Evolutionary conservation across 2,329 filamentous ascomycete species (phyloP).

Genomic region (Botrytis paeoniae): DNA sequence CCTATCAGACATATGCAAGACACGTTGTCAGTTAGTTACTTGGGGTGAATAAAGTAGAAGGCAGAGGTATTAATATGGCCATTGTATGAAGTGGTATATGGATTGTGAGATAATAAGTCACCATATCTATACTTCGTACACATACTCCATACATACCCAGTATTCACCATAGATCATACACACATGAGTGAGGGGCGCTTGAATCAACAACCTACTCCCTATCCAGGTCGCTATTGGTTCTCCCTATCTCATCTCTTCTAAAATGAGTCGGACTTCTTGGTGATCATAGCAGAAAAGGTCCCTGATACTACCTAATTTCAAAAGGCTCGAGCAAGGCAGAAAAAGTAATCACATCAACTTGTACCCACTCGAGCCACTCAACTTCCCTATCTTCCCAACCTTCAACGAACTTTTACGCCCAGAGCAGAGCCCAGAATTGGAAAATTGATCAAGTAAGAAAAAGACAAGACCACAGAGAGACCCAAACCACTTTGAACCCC

Average conservation of each 20-base stretch:
- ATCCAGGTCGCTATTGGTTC: background rate
- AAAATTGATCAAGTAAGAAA: background rate
- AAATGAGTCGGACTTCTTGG: background rate
- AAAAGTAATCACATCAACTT: background rate
- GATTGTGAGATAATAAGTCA: background rate
- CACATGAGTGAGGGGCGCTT: conserved; percentile 2
- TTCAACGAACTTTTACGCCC: background rate
- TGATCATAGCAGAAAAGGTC: background rate
- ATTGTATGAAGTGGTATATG: background rate
- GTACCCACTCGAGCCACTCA: background rate
- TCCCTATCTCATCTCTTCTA: background rate
- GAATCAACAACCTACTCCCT: background rate
- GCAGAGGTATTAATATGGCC: background rate
- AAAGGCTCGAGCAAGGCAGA: background rate
- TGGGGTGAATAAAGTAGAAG: background rate
- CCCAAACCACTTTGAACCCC: conserved; percentile 6
- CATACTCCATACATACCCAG: background rate
- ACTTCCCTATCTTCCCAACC: background rate
- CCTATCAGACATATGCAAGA: background rate
- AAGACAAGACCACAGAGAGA: conserved; percentile 2
- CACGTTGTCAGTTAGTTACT: background rate
- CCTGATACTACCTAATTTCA: background rate
- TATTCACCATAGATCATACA: background rate
- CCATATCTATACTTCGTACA: background rate
- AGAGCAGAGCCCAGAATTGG: background rate